A percentile compares a stretch with the other conserved stretches of the same genome.
Evolutionary conservation across 1,284 basidiomycete species (phyloP).

Genomic region (Cryptococcus sp.): DNA sequence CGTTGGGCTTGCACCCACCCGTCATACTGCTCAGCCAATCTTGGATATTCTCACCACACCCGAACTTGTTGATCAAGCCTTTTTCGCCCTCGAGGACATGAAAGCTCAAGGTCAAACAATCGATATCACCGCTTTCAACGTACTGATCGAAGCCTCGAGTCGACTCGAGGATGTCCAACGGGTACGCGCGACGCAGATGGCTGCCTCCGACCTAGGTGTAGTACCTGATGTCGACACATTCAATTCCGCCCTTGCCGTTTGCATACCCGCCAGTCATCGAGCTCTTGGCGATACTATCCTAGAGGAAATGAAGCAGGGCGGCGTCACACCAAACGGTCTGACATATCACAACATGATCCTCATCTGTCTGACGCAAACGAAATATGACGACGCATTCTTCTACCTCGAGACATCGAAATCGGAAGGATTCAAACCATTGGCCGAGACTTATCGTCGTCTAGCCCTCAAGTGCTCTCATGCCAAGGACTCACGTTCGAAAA

Average conservation of each 20-base stretch:
- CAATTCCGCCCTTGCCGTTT: constrained; percentile 65
- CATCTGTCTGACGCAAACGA: constrained; percentile 63
- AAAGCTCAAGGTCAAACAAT: constrained; percentile 55
- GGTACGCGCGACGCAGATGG: constrained; percentile 69
- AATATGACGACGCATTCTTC: constrained; percentile 80
- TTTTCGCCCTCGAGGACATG: constrained; percentile 62
- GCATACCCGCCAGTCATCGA: constrained; percentile 47
- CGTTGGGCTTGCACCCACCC: constrained; percentile 27
- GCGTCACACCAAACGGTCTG: constrained; percentile 54
- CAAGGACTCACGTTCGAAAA: constrained; percentile 60
- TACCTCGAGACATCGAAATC: constrained; percentile 82
- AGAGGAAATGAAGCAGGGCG: constrained; percentile 26
- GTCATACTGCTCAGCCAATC: constrained; percentile 48
- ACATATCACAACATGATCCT: constrained; percentile 66
- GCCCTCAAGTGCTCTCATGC: constrained; percentile 57
- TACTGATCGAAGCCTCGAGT: constrained; percentile 62
- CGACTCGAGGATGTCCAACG: constrained; percentile 66
- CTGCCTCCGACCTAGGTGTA: constrained; percentile 56
- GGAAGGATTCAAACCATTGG: constrained; percentile 56
- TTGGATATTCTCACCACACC: constrained; percentile 53
- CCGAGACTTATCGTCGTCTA: constrained; percentile 59
- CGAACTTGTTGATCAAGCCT: constrained; percentile 62
- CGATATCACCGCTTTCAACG: constrained; percentile 61
- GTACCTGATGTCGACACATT: constrained; percentile 62
- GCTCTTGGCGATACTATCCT: constrained; percentile 38